Evolutionary conservation across 768 basidiomycete genomes (phyloP), one percentile per base, ranked within the genome.

Genomic region (Kockovaella imperatae): DNA sequence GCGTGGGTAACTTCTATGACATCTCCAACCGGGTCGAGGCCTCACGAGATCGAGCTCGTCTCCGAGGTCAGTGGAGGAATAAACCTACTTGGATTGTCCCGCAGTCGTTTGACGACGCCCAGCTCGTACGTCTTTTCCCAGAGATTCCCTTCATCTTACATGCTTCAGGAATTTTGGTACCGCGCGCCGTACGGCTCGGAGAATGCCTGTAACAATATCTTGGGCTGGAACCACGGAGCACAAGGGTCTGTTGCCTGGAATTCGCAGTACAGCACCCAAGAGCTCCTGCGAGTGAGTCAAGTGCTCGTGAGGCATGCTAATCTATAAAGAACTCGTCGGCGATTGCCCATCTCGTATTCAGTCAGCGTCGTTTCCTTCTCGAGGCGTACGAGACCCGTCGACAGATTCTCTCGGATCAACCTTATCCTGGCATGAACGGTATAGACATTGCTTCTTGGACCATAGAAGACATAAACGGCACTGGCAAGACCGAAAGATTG

Each of bases 71-170:
- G 17, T 25, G 35, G 14, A 39, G 48, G 31, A 47, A 28, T n/a
- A 24, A 18, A 18, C 77, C 82, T 1, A 76, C 86, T 0, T 87
- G 85, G 86, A 80, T 81, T 1, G 85, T 87, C 1, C 83, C 84
- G 0, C 86, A 87, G 68, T 84, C 77, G 0, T 87, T 87, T 61
- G 83, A 83, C 23, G 77, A 76, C 47, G n/a, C n/a, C n/a, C n/a
- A n/a, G n/a, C n/a, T n/a, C n/a, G 31, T 32, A 32, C 10, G 31
- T 32, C 31, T n/a, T 10, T 10, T n/a, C n/a, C 31, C 31, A 10
- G 10, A 32, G 40, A 13, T 21, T 42, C 28, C 40, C 7, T 25
- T 42, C 23, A 25, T 42, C 40, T 10, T 10, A n/a, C 31, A 10
- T 10, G n/a, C 31, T n/a, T n/a, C 10, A 32, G 62, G 57, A 58